phyloP scores from a whole-genome alignment of 495 filamentous ascomycete genomes.

The Amphirosellinia nigrospora region DNA sequence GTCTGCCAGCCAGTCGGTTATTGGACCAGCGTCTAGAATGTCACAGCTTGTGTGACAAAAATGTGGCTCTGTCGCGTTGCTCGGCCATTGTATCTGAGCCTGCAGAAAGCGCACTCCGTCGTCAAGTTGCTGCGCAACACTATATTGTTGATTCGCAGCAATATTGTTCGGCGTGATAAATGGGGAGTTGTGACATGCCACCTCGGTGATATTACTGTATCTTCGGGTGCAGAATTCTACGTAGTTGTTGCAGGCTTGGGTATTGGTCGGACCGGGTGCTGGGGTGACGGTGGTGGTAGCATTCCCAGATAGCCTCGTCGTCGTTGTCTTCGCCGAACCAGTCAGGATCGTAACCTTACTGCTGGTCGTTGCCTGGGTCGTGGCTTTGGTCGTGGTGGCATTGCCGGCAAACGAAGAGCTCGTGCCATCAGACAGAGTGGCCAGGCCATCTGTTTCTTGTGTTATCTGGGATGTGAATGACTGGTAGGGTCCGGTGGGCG shows the following conservation, averaged over 20 bases:
- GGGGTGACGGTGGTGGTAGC: conserved; percentile 47
- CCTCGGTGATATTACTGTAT: conserved; percentile 88
- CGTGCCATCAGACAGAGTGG: conserved; percentile 25
- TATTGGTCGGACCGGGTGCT: conserved; percentile 62
- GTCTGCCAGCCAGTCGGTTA: conserved; percentile 71
- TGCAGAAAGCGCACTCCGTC: conserved; percentile 92
- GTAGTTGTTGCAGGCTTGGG: conserved; percentile 84
- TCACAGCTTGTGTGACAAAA: conserved; percentile 78
- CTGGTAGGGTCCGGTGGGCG: conserved; percentile 47
- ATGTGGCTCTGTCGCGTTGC: conserved; percentile 60
- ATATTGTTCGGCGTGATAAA: conserved; percentile 74
- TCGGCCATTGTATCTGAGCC: conserved; percentile 68
- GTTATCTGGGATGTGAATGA: conserved; percentile 45
- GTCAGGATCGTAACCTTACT: conserved; percentile 50
- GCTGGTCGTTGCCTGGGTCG: conserved; percentile 27
- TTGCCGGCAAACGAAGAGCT: conserved; percentile 47
- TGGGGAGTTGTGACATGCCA: conserved; percentile 86
- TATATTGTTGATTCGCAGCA: conserved; percentile 77
- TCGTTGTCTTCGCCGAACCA: conserved; percentile 43
- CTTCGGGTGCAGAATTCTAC: conserved; percentile 80
- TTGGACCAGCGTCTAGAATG: conserved; percentile 77
- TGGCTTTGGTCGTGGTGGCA: conserved; percentile 39
- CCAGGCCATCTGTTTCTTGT: conserved; percentile 34
- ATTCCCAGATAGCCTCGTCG: conserved; percentile 34
- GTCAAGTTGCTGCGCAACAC: conserved; percentile 76